Evolutionary conservation across 2,329 filamentous ascomycete species (phyloP).

Genomic region (Ophiocordyceps robertsii): DNA sequence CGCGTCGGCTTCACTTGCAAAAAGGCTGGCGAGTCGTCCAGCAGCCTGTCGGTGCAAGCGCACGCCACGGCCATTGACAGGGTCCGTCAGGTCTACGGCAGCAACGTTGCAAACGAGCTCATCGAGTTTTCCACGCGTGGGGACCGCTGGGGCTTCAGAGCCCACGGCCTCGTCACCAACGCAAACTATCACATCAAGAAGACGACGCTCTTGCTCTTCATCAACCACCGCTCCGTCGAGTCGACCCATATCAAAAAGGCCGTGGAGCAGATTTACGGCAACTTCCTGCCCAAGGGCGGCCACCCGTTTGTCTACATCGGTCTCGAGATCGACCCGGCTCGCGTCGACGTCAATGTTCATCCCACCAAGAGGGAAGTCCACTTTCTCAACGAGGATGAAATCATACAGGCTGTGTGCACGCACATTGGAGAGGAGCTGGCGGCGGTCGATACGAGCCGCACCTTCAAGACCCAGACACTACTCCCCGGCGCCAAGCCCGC

Average conservation of each 20-base stretch:
- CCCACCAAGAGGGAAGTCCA: slow-evolving; percentile 95
- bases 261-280: slow-evolving; percentile 76
- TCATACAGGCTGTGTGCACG: slow-evolving; percentile 73
- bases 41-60: slow-evolving; percentile 66
- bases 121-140: slow-evolving; percentile 63
- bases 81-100: slow-evolving; percentile 82
- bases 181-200: slow-evolving; percentile 92
- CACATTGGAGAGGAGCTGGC: slow-evolving; percentile 67
- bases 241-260: slow-evolving; percentile 79
- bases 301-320: slow-evolving; percentile 91
- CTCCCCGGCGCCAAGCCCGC: slow-evolving; percentile 48
- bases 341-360: slow-evolving; percentile 95
- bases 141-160: slow-evolving; percentile 70
- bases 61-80: slow-evolving; percentile 63
- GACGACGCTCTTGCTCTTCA: slow-evolving; percentile 79
- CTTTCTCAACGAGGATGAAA: slow-evolving; percentile 95
- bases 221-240: slow-evolving; percentile 91
- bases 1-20: slow-evolving; percentile 95
- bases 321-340: slow-evolving; percentile 79
- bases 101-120: slow-evolving; percentile 73
- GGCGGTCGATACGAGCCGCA: slow-evolving; percentile 83
- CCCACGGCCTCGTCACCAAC: slow-evolving; percentile 71
- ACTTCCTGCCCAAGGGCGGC: slow-evolving; percentile 82
- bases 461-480: slow-evolving; percentile 86
- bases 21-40: slow-evolving; percentile 80